Percentiles rank a stretch among this genome's conserved stretches.
Evolutionary conservation across 2,329 filamentous ascomycete species (phyloP).

Genomic region (Aspergillus transmontanensis): DNA sequence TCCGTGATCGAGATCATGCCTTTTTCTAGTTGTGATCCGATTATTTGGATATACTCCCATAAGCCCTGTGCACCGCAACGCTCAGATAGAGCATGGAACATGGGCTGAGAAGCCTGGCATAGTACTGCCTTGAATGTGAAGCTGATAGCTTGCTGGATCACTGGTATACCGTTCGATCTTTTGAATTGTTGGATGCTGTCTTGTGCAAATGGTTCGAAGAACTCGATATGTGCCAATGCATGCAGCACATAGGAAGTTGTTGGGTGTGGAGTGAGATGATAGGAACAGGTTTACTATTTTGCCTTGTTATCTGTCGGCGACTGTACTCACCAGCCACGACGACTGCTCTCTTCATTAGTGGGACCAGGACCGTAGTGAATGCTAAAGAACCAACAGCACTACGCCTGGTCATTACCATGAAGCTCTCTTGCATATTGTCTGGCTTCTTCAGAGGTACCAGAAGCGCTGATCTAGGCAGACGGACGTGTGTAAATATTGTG

Average conservation of each 20-base stretch:
- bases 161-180: conserved; percentile 1
- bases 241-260: conserved; percentile 26
- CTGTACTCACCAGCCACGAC: conserved; percentile 24
- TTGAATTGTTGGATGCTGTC: neutral
- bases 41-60: conserved; percentile 19
- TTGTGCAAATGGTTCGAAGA: conserved; percentile 21
- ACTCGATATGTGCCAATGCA: conserved; percentile 20
- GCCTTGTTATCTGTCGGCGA: conserved; percentile 16
- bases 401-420: conserved; percentile 16
- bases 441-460: conserved; percentile 17
- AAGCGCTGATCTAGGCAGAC: conserved; percentile 18
- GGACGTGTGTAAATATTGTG: conserved; percentile 23
- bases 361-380: conserved; percentile 16
- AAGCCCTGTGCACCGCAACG: conserved; percentile 19
- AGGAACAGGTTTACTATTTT: conserved; percentile 14
- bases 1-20: conserved; percentile 16
- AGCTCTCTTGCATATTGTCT: conserved; percentile 12
- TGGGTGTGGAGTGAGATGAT: conserved; percentile 27
- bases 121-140: neutral
- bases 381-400: conserved; percentile 19
- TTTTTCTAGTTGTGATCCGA: conserved; percentile 12
- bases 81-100: conserved; percentile 20
- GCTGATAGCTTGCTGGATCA: neutral
- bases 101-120: neutral
- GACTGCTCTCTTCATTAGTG: conserved; percentile 20